Evolutionary conservation across 495 filamentous ascomycete species (phyloP).

Genomic region (Penicillium dipodomyicola): DNA sequence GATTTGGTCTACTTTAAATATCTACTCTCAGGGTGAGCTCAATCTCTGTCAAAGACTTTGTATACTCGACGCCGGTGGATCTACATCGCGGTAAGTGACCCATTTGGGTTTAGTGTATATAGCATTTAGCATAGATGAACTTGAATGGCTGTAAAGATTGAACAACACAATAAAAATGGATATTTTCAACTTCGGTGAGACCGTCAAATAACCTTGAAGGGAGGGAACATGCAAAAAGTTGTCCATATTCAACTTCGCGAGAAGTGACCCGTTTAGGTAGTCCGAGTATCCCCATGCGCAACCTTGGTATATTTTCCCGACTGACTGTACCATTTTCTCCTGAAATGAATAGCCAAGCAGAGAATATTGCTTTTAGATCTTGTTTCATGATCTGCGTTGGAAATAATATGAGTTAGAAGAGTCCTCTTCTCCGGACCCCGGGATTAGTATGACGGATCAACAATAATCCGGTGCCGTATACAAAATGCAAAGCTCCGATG

Average conservation of each 20-base stretch:
- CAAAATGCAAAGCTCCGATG: conserved; percentile 36
- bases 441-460: conserved; percentile 22
- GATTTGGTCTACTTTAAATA: conserved; percentile 1
- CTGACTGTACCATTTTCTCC: not conserved
- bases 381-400: not conserved
- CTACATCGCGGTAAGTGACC: conserved; percentile 35
- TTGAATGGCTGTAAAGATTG: too few species aligned
- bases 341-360: not conserved
- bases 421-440: conserved; percentile 16
- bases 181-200: not conserved
- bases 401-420: not conserved
- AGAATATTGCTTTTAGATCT: not conserved
- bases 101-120: conserved; percentile 31
- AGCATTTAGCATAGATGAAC: not conserved
- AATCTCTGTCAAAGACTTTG: conserved; percentile 2
- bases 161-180: too few species aligned
- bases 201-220: not conserved
- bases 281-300: not conserved
- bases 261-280: conserved; percentile 17
- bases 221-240: not conserved
- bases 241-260: conserved; percentile 14
- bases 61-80: conserved; percentile 16
- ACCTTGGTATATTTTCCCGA: not conserved
- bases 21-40: not conserved
- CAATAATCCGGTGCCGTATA: conserved; percentile 24